phyloP scores from a whole-genome alignment of 495 filamentous ascomycete genomes.

The Articulospora tetracladia region DNA sequence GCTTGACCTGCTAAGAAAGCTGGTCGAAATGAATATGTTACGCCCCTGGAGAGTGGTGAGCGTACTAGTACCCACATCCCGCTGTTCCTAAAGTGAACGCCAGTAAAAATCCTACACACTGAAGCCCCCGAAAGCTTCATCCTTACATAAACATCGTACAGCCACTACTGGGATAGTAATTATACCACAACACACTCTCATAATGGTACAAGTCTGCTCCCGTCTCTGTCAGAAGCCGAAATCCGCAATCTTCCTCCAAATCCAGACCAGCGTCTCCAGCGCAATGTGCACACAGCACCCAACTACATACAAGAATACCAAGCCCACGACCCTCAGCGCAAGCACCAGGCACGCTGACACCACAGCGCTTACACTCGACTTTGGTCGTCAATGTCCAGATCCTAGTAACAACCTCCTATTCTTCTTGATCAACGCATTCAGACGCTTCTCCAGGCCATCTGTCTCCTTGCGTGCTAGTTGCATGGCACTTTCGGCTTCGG shows the following conservation, averaged over 20 bases:
- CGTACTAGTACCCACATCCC: no score
- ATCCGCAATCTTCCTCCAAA: background rate
- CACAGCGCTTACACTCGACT: conserved; percentile 1
- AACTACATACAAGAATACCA: background rate
- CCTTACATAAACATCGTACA: background rate
- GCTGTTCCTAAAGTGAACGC: no score
- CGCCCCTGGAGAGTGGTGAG: background rate
- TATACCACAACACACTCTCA: background rate
- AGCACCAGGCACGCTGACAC: background rate
- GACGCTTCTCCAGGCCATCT: conserved; percentile 65
- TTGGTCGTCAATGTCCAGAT: conserved; percentile 19
- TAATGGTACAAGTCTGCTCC: background rate
- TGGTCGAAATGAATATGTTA: no score
- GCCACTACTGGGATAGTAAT: background rate
- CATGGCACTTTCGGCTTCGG: conserved; percentile 59
- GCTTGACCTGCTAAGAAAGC: background rate
- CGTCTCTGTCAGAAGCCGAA: background rate
- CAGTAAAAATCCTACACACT: background rate
- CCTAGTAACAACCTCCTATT: conserved; percentile 47
- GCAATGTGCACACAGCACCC: background rate
- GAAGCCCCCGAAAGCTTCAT: background rate
- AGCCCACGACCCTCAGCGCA: background rate
- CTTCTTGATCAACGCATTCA: conserved; percentile 56
- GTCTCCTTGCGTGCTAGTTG: conserved; percentile 57
- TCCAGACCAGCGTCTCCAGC: background rate